phyloP scores from a whole-genome alignment of 352 stramenopile genomes.

The Globisporangium iwayamae region DNA sequence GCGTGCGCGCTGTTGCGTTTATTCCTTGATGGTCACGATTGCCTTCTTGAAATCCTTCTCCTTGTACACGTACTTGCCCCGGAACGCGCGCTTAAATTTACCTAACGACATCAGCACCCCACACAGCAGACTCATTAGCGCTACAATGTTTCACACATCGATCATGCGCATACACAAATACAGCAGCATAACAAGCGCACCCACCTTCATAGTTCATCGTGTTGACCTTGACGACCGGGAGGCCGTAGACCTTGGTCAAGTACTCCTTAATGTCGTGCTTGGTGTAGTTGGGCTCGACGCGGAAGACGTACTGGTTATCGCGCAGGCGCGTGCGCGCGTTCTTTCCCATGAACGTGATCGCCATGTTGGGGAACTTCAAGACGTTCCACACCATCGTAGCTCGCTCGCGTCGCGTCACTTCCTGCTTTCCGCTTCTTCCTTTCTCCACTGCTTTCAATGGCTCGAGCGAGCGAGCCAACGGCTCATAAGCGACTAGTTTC shows the following conservation, averaged over 20 bases:
- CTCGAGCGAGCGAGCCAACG: conserved; percentile 11
- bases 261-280: conserved; percentile 98
- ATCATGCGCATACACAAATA: neutral
- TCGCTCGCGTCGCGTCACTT: conserved; percentile 4
- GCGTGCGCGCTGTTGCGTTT: conserved; percentile 13
- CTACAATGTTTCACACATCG: neutral
- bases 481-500: conserved; percentile 10
- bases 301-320: conserved; percentile 90
- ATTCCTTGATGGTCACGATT: conserved; percentile 87
- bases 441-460: neutral
- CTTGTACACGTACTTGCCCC: conserved; percentile 87
- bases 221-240: conserved; percentile 93
- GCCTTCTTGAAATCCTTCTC: conserved; percentile 93
- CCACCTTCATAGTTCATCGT: conserved; percentile 94
- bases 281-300: conserved; percentile 93
- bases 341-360: conserved; percentile 84
- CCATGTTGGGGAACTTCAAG: conserved; percentile 87
- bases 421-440: neutral
- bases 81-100: conserved; percentile 88
- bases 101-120: conserved; percentile 26
- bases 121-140: neutral
- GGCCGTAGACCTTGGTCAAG: conserved; percentile 94
- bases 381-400: conserved; percentile 81
- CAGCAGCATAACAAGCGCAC: conserved; percentile 22
- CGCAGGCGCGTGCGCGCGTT: conserved; percentile 69